Evolutionary conservation across 2,329 filamentous ascomycete genomes (phyloP).

Genomic region (Endocalyx cinctus): DNA sequence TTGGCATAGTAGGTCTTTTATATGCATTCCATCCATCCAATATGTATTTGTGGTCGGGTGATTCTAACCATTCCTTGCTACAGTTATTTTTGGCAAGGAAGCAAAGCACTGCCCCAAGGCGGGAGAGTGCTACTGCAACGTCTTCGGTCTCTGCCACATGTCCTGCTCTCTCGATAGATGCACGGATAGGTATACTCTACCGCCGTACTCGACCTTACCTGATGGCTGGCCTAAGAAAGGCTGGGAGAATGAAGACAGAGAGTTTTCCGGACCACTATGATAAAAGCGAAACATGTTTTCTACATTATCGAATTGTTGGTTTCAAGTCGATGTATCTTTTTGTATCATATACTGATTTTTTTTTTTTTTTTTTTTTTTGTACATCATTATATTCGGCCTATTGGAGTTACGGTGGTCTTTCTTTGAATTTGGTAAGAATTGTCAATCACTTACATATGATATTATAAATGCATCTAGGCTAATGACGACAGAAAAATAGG

Average conservation of each 20-base stretch:
- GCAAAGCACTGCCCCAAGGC: conserved; percentile 57
- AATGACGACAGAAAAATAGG: too few relatives aligned
- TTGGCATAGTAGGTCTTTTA: conserved; percentile 51
- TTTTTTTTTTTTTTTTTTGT: too few relatives aligned
- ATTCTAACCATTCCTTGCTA: too few relatives aligned
- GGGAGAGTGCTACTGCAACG: conserved; percentile 60
- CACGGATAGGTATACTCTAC: conserved; percentile 53
- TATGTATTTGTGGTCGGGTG: too few relatives aligned
- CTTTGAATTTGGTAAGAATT: too few relatives aligned
- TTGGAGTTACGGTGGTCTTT: too few relatives aligned
- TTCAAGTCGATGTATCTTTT: too few relatives aligned
- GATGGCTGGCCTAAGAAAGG: conserved; percentile 57
- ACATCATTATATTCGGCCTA: too few relatives aligned
- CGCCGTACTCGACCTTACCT: conserved; percentile 53
- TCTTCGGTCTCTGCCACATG: conserved; percentile 56
- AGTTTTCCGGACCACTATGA: conserved; percentile 17
- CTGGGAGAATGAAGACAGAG: conserved; percentile 39
- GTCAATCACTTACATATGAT: too few relatives aligned
- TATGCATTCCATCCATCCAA: too few relatives aligned
- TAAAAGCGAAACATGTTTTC: conserved; percentile 1
- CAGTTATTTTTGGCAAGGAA: conserved; percentile 55
- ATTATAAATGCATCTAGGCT: too few relatives aligned
- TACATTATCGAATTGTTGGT: neutral
- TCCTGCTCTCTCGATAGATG: conserved; percentile 43
- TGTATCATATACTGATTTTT: too few relatives aligned